A percentile compares a stretch with the other conserved stretches of the same genome.
Evolutionary conservation across 2,329 filamentous ascomycete species (phyloP).

Genomic region (Colletotrichum caudatum): DNA sequence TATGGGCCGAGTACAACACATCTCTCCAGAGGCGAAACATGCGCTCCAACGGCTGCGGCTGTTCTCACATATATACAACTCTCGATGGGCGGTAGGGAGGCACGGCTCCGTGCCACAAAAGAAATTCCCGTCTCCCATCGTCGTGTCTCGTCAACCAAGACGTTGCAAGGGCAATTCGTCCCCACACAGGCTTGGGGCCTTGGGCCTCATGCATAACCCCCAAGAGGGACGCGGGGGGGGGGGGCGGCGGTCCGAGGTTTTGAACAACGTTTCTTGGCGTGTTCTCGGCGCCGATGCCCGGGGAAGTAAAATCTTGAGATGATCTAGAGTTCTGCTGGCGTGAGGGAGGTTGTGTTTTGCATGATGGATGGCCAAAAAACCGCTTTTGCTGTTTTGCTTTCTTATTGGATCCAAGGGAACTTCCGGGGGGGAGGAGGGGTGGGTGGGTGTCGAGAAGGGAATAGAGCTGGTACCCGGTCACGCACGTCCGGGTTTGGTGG

Average conservation of each 20-base stretch:
- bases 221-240: neutral
- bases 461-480: neutral
- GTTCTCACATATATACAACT: neutral
- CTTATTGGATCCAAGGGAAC: neutral
- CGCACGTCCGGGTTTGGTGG: neutral
- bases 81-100: neutral
- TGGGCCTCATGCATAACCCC: neutral
- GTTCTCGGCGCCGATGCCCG: constrained; percentile 12
- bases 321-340: constrained; percentile 1
- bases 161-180: neutral
- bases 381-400: neutral
- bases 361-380: constrained; percentile 2
- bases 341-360: neutral
- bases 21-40: neutral
- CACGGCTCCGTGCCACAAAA: neutral
- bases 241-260: neutral
- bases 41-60: neutral
- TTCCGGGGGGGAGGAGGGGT: neutral
- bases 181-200: neutral
- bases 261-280: neutral
- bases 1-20: neutral
- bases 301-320: neutral
- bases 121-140: neutral
- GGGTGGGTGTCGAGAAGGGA: neutral
- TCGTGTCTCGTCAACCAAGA: neutral